Conservation (phyloP, 805 yeast species). For the Saturnispora dispora region DNA sequence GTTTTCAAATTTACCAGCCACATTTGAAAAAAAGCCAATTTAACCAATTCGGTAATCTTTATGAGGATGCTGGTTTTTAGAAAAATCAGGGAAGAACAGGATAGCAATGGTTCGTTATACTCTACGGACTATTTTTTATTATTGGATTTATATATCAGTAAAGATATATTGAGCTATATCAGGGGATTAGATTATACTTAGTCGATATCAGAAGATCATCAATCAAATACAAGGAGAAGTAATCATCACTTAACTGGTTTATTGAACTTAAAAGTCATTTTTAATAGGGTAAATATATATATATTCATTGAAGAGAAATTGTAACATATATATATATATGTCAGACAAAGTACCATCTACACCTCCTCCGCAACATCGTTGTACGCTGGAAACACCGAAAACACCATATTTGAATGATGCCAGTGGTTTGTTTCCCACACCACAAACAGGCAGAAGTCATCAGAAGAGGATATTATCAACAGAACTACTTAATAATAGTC, state of each 20-base stretch:
- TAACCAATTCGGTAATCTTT: slow-evolving; percentile 1
- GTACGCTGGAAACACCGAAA: slow-evolving; percentile 12
- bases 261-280: background rate
- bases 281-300: background rate
- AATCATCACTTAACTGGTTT: background rate
- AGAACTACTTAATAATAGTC: background rate
- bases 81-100: background rate
- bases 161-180: background rate
- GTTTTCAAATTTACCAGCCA: background rate
- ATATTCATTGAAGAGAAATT: background rate
- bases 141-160: background rate
- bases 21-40: background rate
- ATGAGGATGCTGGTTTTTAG: background rate
- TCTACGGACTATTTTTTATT: too few relatives aligned
- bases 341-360: slow-evolving; percentile 8
- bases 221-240: background rate
- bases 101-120: background rate
- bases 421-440: slow-evolving; percentile 7
- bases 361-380: slow-evolving; percentile 2
- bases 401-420: background rate
- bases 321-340: background rate
- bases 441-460: slow-evolving; percentile 8
- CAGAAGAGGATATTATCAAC: slow-evolving; percentile 2
- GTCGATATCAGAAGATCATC: background rate
- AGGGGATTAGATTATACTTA: background rate